Percentiles rank a stretch among this genome's conserved stretches.
These are phyloP conservation scores for Podaxis carcinomalis DNA, from an alignment of 768 basidiomycete genomes.

Conservation along the genomic window DNA sequence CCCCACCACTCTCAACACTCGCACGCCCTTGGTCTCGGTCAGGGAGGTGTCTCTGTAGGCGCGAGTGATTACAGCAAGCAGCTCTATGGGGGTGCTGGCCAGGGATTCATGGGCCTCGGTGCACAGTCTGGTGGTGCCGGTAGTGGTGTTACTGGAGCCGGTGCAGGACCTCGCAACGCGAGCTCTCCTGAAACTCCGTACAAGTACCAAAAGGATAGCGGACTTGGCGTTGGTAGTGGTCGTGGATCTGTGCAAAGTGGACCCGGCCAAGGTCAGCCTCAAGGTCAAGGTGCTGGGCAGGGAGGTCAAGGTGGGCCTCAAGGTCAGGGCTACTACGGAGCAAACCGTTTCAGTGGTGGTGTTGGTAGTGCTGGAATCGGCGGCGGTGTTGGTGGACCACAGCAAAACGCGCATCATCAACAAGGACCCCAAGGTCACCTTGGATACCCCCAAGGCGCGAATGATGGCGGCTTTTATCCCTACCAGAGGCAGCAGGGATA, in stretches of 20 bases:
- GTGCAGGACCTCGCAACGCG: constrained; percentile 45
- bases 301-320: constrained; percentile 46
- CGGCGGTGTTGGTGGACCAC: constrained; percentile 34
- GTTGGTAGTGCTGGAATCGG: constrained; percentile 32
- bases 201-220: constrained; percentile 69
- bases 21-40: constrained; percentile 39
- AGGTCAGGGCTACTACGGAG: constrained; percentile 46
- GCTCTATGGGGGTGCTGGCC: constrained; percentile 42
- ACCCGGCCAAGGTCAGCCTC: constrained; percentile 53
- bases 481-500: constrained; percentile 66
- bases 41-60: constrained; percentile 33
- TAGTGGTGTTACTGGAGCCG: constrained; percentile 32
- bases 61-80: constrained; percentile 40
- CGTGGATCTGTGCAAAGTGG: constrained; percentile 38
- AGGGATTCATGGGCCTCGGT: constrained; percentile 66
- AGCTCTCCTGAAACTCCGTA: constrained; percentile 70
- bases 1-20: constrained; percentile 51
- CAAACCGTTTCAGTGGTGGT: constrained; percentile 38
- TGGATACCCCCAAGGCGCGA: constrained; percentile 61
- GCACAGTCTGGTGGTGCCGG: constrained; percentile 36
- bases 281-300: constrained; percentile 42
- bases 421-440: constrained; percentile 52
- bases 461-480: constrained; percentile 66
- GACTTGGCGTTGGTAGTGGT: constrained; percentile 41
- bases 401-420: constrained; percentile 38